Conservation (phyloP, 2,329 filamentous ascomycete genomes). For the Colletotrichum cereale region DNA sequence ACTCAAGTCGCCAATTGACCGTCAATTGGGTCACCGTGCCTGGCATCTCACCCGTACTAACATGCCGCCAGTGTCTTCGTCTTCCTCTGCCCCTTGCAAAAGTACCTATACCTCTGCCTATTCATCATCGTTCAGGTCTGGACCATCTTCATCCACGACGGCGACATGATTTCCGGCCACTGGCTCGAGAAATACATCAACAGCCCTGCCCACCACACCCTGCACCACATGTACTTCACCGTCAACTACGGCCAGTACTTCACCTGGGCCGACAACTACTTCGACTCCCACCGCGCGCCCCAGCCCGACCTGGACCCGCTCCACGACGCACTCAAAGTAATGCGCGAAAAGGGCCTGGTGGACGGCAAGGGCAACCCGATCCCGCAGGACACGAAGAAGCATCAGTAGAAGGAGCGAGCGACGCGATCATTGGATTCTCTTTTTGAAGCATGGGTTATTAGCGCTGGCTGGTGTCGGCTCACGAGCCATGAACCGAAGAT, state of each 20-base stretch:
- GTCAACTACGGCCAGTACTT: constrained; percentile 64
- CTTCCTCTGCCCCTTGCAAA: constrained; percentile 60
- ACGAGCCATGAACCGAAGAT: background rate
- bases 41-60: constrained; percentile 20
- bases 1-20: background rate
- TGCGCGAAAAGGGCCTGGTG: constrained; percentile 58
- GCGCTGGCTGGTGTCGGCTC: background rate
- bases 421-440: background rate
- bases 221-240: constrained; percentile 64
- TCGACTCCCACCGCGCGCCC: constrained; percentile 59
- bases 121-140: constrained; percentile 61
- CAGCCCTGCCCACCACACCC: constrained; percentile 61
- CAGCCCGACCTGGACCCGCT: constrained; percentile 58
- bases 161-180: constrained; percentile 62
- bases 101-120: constrained; percentile 58
- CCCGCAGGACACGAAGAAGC: constrained; percentile 48
- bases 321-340: constrained; percentile 57
- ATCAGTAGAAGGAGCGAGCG: constrained; percentile 10
- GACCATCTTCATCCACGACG: constrained; percentile 64
- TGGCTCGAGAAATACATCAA: constrained; percentile 62
- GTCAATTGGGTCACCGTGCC: background rate
- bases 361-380: constrained; percentile 58
- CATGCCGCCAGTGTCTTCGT: constrained; percentile 52
- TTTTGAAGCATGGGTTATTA: background rate
- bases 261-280: constrained; percentile 60